These are phyloP conservation scores for Puccinia hordei DNA, from an alignment of 1,284 basidiomycete species.

Conservation along the genomic window DNA sequence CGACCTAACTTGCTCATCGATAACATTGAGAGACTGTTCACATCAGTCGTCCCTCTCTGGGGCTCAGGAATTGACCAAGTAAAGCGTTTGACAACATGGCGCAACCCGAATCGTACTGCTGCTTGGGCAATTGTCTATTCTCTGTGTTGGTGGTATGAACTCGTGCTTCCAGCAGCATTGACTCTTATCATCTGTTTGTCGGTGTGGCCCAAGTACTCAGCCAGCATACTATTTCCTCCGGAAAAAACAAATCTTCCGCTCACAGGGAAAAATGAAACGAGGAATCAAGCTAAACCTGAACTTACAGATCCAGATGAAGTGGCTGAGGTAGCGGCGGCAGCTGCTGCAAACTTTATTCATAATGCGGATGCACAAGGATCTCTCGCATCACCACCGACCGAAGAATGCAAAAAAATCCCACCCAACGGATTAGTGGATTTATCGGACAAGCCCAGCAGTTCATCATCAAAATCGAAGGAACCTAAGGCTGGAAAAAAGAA, in stretches of 20 bases:
- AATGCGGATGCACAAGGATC: not conserved
- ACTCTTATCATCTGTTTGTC: constrained; percentile 13
- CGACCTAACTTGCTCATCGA: constrained; percentile 14
- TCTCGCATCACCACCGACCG: not conserved
- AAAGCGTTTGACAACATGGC: constrained; percentile 26
- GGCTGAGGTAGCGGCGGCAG: constrained; percentile 24
- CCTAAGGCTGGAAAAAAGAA: constrained; percentile 4
- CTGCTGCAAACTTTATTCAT: constrained; percentile 12
- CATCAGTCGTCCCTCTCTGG: constrained; percentile 27
- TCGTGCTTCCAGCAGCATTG: constrained; percentile 21
- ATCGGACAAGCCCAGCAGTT: not conserved
- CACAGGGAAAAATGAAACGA: too few relatives aligned
- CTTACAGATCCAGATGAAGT: constrained; percentile 2
- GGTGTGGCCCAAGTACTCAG: constrained; percentile 8
- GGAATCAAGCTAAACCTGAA: not conserved
- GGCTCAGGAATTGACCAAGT: constrained; percentile 25
- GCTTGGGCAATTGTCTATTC: constrained; percentile 35
- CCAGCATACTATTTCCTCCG: constrained; percentile 26
- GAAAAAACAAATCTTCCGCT: not conserved
- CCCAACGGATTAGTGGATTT: not conserved
- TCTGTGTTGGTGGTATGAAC: constrained; percentile 17
- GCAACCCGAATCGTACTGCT: constrained; percentile 37
- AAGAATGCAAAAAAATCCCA: not conserved
- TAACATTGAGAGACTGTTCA: constrained; percentile 34
- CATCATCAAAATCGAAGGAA: constrained; percentile 27